Conservation (phyloP, 2,329 filamentous ascomycete species). For the Calonectria honghensis region DNA sequence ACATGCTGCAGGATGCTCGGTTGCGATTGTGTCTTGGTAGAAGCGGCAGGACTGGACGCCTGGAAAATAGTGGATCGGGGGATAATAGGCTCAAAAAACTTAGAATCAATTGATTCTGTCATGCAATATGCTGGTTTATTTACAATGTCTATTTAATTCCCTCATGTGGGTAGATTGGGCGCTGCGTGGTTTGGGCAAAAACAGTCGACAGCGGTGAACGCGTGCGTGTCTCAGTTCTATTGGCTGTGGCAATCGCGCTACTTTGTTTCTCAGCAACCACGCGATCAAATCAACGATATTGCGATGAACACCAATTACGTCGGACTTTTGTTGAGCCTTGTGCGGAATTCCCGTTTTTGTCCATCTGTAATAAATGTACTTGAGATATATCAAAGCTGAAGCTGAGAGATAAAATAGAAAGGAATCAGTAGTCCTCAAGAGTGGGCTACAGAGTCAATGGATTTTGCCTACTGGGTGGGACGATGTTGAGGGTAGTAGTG, state of each 20-base stretch:
- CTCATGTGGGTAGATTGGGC: not conserved
- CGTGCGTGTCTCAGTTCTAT: not conserved
- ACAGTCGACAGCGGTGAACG: not conserved
- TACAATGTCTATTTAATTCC: not conserved
- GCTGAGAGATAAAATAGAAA: too few relatives aligned
- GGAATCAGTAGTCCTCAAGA: too few relatives aligned
- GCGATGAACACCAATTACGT: not conserved
- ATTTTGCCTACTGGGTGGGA: not conserved
- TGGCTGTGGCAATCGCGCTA: not conserved
- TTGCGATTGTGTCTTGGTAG: not conserved
- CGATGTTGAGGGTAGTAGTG: not conserved
- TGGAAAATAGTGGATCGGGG: not conserved
- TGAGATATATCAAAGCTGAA: too few relatives aligned
- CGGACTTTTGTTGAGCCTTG: too few relatives aligned
- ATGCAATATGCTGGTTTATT: not conserved
- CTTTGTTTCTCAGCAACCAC: not conserved
- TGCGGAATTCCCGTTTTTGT: not conserved
- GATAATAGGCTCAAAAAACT: not conserved
- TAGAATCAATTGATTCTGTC: not conserved
- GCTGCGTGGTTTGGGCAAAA: not conserved
- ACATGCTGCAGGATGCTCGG: not conserved
- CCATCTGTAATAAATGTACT: too few relatives aligned
- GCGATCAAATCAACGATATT: not conserved
- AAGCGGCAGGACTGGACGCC: not conserved
- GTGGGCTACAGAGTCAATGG: not conserved